Base-by-base conservation (phyloP, 352 stramenopile genomes). In the Halophytophthora polymorphica region DNA sequence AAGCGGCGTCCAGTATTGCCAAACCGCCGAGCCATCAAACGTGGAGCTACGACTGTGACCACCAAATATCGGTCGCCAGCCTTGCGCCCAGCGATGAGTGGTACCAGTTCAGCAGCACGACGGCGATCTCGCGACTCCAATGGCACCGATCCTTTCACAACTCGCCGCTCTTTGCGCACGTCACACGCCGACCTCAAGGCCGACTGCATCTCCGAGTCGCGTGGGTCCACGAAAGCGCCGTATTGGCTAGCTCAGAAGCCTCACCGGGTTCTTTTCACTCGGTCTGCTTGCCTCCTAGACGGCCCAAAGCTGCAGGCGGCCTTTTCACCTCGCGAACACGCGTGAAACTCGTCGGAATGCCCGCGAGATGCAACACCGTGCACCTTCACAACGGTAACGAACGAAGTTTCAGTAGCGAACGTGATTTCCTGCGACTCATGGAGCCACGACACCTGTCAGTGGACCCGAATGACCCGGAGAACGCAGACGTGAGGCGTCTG, bases 401-500 rank as follows among this genome's bases (percentile, higher is more conserved):
- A 23, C 44, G 43, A 6, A 49, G 46, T 3, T 85, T 85, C 55
- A 79, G 53, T 44, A 84, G 77, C 48, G 78, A 89, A 21, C 62
- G 53, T 39, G 77, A 86, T 46, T 90, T 88, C 35, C 64, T 90
- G 35, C 64, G 74, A 8, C 67, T 77, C 41, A 53, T 88, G 22
- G 53, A 61, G 1, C 56, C 67, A 0, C 56, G 75, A 21, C 35
- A 69, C n/a, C 33, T 56, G 2, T 14, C 23, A 2, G 43, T 96
- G 6, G 86, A 96, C 53, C 73, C 75, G 18, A 92, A 92, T 39
- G 77, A 94, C 47, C 84, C 84, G 3, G 71, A 83, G 5, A 88
- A 93, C 50, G 58, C 69, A 6, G 38, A 63, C 1, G 61, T 87
- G 3, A 50, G 79, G 51, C 70, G 71, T 1, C 48, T 88, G 2